phyloP scores from a whole-genome alignment of 768 basidiomycete species.

The Mycena vulgaris region DNA sequence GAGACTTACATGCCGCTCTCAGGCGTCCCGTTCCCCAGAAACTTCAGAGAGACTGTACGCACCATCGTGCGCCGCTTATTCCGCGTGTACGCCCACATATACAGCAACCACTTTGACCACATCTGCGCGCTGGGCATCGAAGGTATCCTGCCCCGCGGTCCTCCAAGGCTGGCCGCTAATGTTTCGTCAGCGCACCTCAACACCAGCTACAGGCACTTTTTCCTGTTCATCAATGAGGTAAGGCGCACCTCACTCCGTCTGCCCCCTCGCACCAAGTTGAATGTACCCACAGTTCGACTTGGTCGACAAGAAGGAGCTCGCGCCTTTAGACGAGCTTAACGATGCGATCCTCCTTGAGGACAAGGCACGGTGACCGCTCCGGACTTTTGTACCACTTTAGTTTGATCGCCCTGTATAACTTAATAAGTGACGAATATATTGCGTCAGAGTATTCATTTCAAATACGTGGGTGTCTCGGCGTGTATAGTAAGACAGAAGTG shows the following conservation, averaged over 20 bases:
- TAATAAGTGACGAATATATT: slow-evolving; percentile 20
- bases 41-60: slow-evolving; percentile 91
- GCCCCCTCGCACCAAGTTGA: slow-evolving; percentile 12
- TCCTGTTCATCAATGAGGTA: slow-evolving; percentile 98
- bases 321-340: slow-evolving; percentile 95
- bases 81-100: slow-evolving; percentile 98
- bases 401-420: slow-evolving; percentile 19
- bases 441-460: slow-evolving; percentile 5
- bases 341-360: slow-evolving; percentile 84
- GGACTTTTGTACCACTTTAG: not conserved
- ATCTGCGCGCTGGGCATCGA: slow-evolving; percentile 98
- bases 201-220: slow-evolving; percentile 98
- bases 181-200: slow-evolving; percentile 88
- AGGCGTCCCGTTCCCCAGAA: slow-evolving; percentile 94
- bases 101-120: slow-evolving; percentile 99
- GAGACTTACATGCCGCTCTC: slow-evolving; percentile 5
- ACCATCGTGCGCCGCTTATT: slow-evolving; percentile 94
- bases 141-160: slow-evolving; percentile 65
- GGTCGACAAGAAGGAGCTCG: slow-evolving; percentile 97
- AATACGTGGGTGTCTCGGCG: slow-evolving; percentile 17
- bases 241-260: slow-evolving; percentile 40
- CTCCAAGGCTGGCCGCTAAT: not conserved
- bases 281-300: slow-evolving; percentile 79
- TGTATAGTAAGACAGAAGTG: slow-evolving; percentile 35
- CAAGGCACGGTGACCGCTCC: slow-evolving; percentile 53